Base-by-base conservation (phyloP, 2,329 filamentous ascomycete genomes). In the Alternaria triticina region DNA sequence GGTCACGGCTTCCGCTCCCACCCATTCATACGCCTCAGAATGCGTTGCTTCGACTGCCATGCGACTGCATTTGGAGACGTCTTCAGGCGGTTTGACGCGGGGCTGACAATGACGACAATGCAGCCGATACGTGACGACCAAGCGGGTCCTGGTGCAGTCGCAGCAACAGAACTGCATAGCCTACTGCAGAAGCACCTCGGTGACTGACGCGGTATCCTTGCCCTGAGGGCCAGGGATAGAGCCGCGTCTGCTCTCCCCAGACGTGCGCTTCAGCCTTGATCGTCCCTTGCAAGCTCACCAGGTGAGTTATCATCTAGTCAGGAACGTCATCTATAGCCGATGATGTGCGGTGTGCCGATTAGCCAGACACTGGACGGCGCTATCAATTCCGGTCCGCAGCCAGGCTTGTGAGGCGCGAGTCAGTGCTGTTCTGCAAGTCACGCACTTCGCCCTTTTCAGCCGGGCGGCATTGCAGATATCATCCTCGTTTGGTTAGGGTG, bases 81-180 rank as follows among this genome's bases (percentile, higher is more conserved):
- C 20, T 46, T 36, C 52, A 52, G 43, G 30, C 46, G 28, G 15
- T 49, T 40, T 56, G 51, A 56, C 54, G 59, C 64, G 62, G 62
- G 61, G 50, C 62, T 59, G 54, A 22, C 46, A 57, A 61, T 64
- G 65, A 68, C 61, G 65, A 59, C 59, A 40, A 50, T 45, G 56
- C 57, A 62, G 50, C 66, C 67, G 63, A 64, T 57, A 50, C 52
- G 57, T 66, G 54, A 65, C 60, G 33, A 47, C 52, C 59, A 60
- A 63, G 43, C 60, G 36, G 56, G 62, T 63, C 64, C 57, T 62
- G 67, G 54, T 62, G 69, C 68, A 66, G 64, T 64, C 63, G 70
- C 68, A 64, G 68, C 68, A 52, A 59, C 61, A 63, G 54, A 66
- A 65, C 54, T 49, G 60, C 49, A 54, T 52, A 44, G 44, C 25